Evolutionary conservation across 2,329 filamentous ascomycete genomes (phyloP).

Genomic region (Metarhizium robertsii): DNA sequence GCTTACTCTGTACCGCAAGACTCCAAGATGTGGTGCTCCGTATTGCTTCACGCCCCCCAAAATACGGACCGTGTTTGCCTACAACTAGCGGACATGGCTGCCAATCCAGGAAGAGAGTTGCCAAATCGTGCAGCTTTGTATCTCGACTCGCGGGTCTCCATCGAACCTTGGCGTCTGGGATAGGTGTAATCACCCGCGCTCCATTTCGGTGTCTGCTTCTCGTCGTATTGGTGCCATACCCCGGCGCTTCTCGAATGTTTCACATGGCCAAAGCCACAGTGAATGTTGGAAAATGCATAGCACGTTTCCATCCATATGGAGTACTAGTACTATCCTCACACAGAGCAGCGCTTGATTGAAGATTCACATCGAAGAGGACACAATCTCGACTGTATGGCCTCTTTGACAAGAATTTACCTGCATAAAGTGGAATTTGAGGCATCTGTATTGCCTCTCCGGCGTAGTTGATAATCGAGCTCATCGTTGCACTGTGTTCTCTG

Average conservation of each 20-base stretch:
- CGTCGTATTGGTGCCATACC: not conserved
- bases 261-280: no score
- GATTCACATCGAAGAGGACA: no score
- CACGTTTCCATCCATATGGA: no score
- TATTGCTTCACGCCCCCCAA: not conserved
- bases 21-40: not conserved
- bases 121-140: not conserved
- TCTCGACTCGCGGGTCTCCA: not conserved
- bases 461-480: not conserved
- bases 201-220: no score
- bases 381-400: no score
- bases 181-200: not conserved
- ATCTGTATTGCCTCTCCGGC: not conserved
- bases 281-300: no score
- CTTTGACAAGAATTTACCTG: no score
- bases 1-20: not conserved
- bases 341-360: no score
- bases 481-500: not conserved
- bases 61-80: not conserved
- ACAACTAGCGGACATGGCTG: not conserved
- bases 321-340: no score
- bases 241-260: not conserved
- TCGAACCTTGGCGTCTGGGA: not conserved
- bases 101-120: constrained; percentile 1
- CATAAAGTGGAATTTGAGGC: no score